A percentile compares a stretch with the other conserved stretches of the same genome.
Conservation (phyloP, 2,329 filamentous ascomycete species). For the Phaeoacremonium minimum region DNA sequence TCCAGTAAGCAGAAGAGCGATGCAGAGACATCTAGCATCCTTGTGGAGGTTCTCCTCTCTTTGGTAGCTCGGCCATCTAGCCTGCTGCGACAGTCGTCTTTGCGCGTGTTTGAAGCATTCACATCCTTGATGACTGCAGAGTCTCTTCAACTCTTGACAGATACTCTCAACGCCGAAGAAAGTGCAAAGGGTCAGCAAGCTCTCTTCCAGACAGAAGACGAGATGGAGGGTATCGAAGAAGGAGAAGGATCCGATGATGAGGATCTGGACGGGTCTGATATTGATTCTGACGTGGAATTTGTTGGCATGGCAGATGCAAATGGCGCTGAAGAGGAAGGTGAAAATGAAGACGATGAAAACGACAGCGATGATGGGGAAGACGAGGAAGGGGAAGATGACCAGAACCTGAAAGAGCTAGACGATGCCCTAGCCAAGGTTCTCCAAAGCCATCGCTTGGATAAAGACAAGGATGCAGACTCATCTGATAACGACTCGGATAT, state of each 20-base stretch:
- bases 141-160: constrained; percentile 61
- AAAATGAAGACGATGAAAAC: constrained; percentile 32
- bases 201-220: constrained; percentile 69
- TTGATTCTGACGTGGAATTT: constrained; percentile 39
- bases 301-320: constrained; percentile 18
- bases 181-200: constrained; percentile 79
- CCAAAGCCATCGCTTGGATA: constrained; percentile 63
- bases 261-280: constrained; percentile 31
- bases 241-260: constrained; percentile 35
- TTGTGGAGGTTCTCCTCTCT: constrained; percentile 86
- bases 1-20: constrained; percentile 51
- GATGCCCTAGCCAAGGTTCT: constrained; percentile 48
- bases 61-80: constrained; percentile 83
- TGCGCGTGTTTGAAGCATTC: constrained; percentile 84
- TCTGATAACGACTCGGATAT: constrained; percentile 73
- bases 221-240: constrained; percentile 48
- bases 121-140: constrained; percentile 68
- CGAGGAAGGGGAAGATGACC: constrained; percentile 39
- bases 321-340: constrained; percentile 24
- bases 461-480: constrained; percentile 50
- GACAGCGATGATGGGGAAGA: constrained; percentile 36
- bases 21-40: constrained; percentile 59
- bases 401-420: constrained; percentile 32
- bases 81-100: constrained; percentile 79
- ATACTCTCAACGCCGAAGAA: constrained; percentile 75